These are phyloP conservation scores for Botrytis hyacinthi DNA, from an alignment of 2,329 filamentous ascomycete species.

Conservation along the genomic window DNA sequence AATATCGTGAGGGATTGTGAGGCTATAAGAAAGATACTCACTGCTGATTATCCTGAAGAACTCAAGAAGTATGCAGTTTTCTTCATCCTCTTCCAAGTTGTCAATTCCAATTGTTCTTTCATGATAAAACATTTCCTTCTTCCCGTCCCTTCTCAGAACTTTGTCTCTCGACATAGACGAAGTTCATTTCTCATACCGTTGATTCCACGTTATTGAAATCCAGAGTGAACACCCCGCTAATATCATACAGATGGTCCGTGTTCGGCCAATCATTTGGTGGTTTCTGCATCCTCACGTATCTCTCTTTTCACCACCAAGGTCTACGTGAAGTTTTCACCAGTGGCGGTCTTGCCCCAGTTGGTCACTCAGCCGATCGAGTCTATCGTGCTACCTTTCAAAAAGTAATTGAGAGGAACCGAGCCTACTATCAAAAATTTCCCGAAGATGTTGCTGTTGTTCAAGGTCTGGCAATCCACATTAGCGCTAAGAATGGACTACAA, in stretches of 20 bases:
- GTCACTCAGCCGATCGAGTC: slow-evolving; percentile 68
- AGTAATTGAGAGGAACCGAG: slow-evolving; percentile 68
- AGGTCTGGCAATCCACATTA: slow-evolving; percentile 44
- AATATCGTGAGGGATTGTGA: slow-evolving; percentile 88
- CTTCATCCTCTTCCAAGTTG: neutral
- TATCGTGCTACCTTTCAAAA: slow-evolving; percentile 71
- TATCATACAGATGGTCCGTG: slow-evolving; percentile 67
- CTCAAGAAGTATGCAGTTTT: slow-evolving; percentile 61
- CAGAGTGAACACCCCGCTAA: neutral
- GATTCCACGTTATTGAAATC: neutral
- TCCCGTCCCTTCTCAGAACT: neutral
- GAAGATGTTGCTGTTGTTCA: slow-evolving; percentile 71
- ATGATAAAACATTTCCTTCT: neutral
- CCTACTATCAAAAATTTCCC: slow-evolving; percentile 78
- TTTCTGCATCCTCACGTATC: slow-evolving; percentile 79
- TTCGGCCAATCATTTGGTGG: slow-evolving; percentile 93
- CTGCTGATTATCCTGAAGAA: slow-evolving; percentile 63
- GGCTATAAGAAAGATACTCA: slow-evolving; percentile 75
- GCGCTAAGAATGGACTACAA: slow-evolving; percentile 54
- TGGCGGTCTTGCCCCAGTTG: slow-evolving; percentile 78
- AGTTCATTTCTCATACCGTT: neutral
- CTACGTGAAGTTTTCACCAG: slow-evolving; percentile 81
- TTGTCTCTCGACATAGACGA: neutral
- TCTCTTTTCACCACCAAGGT: slow-evolving; percentile 75
- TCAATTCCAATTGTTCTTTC: neutral